phyloP scores from a whole-genome alignment of 2,329 filamentous ascomycete genomes.

The Claviceps sp. region DNA sequence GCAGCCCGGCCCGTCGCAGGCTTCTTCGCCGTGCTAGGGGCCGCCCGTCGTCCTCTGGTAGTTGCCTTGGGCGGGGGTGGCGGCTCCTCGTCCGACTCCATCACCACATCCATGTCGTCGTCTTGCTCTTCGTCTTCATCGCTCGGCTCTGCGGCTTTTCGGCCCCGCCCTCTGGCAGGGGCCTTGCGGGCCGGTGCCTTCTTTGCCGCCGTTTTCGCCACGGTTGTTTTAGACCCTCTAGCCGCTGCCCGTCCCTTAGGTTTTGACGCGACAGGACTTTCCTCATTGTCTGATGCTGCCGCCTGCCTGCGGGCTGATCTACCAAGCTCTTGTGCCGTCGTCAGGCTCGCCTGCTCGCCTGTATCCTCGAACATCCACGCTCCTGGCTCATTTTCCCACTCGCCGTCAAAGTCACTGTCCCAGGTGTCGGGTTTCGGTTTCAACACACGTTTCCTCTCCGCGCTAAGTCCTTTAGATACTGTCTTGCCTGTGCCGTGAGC shows the following conservation, averaged over 20 bases:
- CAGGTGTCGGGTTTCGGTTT: slow-evolving; percentile 69
- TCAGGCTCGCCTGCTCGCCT: slow-evolving; percentile 8
- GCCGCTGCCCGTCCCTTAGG: slow-evolving; percentile 16
- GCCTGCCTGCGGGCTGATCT: slow-evolving; percentile 9
- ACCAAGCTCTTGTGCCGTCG: slow-evolving; percentile 6
- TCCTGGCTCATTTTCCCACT: slow-evolving; percentile 69
- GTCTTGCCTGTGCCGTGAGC: slow-evolving; percentile 41
- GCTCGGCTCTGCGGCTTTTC: slow-evolving; percentile 19
- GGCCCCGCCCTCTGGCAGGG: slow-evolving; percentile 26
- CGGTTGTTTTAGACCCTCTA: slow-evolving; percentile 17
- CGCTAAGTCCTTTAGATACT: slow-evolving; percentile 17
- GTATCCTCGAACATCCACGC: slow-evolving; percentile 29
- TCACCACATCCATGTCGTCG: slow-evolving; percentile 36
- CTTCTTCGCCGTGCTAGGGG: slow-evolving; percentile 14
- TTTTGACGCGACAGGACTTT: slow-evolving; percentile 19
- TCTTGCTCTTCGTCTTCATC: slow-evolving; percentile 31
- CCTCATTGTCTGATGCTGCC: slow-evolving; percentile 12
- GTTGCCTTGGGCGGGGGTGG: slow-evolving; percentile 23
- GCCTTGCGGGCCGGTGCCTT: slow-evolving; percentile 33
- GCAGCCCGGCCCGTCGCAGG: slow-evolving; percentile 10
- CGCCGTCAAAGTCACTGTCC: slow-evolving; percentile 82
- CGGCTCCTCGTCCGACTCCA: slow-evolving; percentile 39
- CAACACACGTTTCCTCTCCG: slow-evolving; percentile 31
- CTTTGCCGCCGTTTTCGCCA: slow-evolving; percentile 20
- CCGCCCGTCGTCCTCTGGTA: slow-evolving; percentile 11